Evolutionary conservation across 257 asterid genomes (phyloP), one percentile per base, ranked within the genome.

Genomic region (Capsicum chinense): DNA sequence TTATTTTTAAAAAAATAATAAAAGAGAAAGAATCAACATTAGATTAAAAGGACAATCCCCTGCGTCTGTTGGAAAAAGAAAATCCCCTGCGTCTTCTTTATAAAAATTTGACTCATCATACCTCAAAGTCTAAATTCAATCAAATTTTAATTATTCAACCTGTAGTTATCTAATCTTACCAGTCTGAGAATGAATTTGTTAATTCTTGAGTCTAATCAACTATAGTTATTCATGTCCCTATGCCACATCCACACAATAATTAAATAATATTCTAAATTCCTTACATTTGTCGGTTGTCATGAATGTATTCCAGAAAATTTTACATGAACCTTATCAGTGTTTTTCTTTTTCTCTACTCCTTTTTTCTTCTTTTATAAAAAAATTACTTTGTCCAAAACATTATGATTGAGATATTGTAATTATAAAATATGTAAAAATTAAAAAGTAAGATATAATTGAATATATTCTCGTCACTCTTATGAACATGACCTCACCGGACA

Each of bases 251-350:
- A 39, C 56, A 14, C 33, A 16, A 3, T 12, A 48, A 48, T 74
- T 19, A 21, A 19, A 74, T 73, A 47, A 48, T 74, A 48, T 74
- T 74, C 44, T 48, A 74, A 74, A 74, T 5, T 44, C 79, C 58
- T 44, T 47, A 13, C 37, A 26, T 19, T 3, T 44, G 17, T 70
- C 37, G 17, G 57, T 39, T 39, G 44, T 39, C 9, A 4, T 70
- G 44, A 16, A 17, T 9, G 13, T n/a, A 42, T 73, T 10, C 42
- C 42, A 47, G 17, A 73, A 74, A 74, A 47, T 11, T 26, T 26
- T 47, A 73, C 59, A 47, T 73, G 37, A 70, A 42, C 35, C 79
- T 9, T 44, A 70, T 69, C 79, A 7, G 26, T 70, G 17, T 26
- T 26, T 17, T 17, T 70, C n/a, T 71, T 71, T 71, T 71, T 47